Percentiles rank a stretch among this genome's conserved stretches.
Evolutionary conservation across 108 stramenopile species (phyloP).

Genomic region (Pinguiococcus pyrenoidosus): DNA sequence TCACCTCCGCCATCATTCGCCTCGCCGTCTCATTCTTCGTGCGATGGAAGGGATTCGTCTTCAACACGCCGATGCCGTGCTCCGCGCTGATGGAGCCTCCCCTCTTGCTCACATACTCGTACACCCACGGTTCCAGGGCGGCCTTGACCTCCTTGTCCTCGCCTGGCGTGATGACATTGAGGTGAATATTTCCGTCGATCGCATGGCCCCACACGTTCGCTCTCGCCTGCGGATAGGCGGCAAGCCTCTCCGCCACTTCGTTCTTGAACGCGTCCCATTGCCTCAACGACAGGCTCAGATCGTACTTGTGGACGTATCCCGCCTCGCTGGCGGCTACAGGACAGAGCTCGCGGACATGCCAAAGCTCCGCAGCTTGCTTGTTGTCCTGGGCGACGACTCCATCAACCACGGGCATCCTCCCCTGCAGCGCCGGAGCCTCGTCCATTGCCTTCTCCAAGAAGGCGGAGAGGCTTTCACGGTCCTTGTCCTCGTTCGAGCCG

Average conservation of each 20-base stretch:
- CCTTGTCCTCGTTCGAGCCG: slow-evolving; percentile 61
- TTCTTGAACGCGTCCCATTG: slow-evolving; percentile 34
- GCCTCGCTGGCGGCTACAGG: slow-evolving; percentile 17
- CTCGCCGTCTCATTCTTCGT: slow-evolving; percentile 9
- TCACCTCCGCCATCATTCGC: slow-evolving; percentile 29
- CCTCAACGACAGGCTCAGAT: slow-evolving; percentile 64
- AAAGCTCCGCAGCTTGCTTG: slow-evolving; percentile 41
- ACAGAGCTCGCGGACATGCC: slow-evolving; percentile 30
- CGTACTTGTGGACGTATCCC: slow-evolving; percentile 81
- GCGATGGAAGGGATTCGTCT: slow-evolving; percentile 42
- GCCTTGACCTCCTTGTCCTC: slow-evolving; percentile 1
- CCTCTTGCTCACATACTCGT: slow-evolving; percentile 44
- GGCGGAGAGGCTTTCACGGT: slow-evolving; percentile 59
- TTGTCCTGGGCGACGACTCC: slow-evolving; percentile 67
- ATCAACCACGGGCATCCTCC: slow-evolving; percentile 40
- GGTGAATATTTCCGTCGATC: slow-evolving; percentile 88
- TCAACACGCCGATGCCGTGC: slow-evolving; percentile 90
- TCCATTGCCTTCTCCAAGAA: slow-evolving; percentile 56
- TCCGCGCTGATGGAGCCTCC: slow-evolving; percentile 95
- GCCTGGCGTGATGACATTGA: slow-evolving; percentile 52
- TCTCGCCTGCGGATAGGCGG: not conserved
- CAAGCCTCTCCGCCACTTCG: slow-evolving; percentile 7
- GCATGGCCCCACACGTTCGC: slow-evolving; percentile 63
- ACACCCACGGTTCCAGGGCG: slow-evolving; percentile 56
- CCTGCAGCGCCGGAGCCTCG: not conserved